A percentile compares a stretch with the other conserved stretches of the same genome.
phyloP scores from a whole-genome alignment of 1,139 yeast species.

The Saccharomyces hybrid region DNA sequence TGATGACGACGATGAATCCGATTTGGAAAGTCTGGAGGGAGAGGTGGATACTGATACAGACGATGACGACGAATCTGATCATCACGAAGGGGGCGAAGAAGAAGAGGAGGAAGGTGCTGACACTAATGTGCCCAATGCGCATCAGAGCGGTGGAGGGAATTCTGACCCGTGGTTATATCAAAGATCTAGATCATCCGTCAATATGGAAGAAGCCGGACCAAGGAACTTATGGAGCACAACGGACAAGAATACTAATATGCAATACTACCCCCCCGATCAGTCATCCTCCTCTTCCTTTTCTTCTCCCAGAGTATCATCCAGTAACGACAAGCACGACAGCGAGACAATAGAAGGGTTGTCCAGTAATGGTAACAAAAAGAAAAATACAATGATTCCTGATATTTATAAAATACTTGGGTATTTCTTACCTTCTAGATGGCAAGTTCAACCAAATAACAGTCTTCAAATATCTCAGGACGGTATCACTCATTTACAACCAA shows the following conservation, averaged over 20 bases:
- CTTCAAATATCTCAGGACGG: constrained; percentile 30
- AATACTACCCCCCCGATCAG: not conserved
- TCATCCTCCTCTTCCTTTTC: not conserved
- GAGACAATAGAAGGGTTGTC: not conserved
- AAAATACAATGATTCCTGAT: constrained; percentile 16
- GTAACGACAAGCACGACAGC: not conserved
- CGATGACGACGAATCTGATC: constrained; percentile 11
- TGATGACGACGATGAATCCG: constrained; percentile 11
- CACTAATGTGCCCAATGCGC: constrained; percentile 6
- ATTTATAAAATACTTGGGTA: constrained; percentile 24
- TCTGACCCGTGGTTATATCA: not conserved
- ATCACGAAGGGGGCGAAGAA: constrained; percentile 14
- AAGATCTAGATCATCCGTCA: not conserved
- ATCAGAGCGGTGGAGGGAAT: not conserved
- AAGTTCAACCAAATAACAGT: constrained; percentile 27
- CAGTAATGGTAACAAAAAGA: constrained; percentile 7
- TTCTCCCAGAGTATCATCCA: not conserved
- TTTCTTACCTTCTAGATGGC: constrained; percentile 35
- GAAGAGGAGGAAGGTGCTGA: constrained; percentile 5
- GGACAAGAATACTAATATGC: not conserved
- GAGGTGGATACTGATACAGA: constrained; percentile 10
- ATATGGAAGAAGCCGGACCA: not conserved
- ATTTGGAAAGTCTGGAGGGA: constrained; percentile 5
- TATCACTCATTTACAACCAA: constrained; percentile 21
- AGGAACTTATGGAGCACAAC: not conserved